These are phyloP conservation scores for Pythium volutum DNA, from an alignment of 352 stramenopile genomes.

Conservation along the genomic window DNA sequence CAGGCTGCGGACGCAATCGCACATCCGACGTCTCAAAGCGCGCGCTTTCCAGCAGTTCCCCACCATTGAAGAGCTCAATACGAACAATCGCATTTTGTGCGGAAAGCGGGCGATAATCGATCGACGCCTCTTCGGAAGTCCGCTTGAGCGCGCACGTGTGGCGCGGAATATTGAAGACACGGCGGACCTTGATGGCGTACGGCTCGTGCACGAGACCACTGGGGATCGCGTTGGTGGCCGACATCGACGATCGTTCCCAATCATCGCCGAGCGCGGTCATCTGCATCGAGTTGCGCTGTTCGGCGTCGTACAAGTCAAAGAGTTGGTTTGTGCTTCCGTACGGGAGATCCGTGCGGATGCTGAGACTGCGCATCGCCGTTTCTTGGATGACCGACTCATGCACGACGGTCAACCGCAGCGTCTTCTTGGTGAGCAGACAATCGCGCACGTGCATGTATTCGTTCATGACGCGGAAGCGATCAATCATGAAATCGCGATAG, in stretches of 20 bases:
- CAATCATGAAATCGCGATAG: slow-evolving; percentile 85
- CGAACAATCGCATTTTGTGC: slow-evolving; percentile 71
- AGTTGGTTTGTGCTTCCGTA: slow-evolving; percentile 51
- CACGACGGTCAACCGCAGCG: slow-evolving; percentile 79
- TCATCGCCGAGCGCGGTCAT: slow-evolving; percentile 76
- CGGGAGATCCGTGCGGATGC: slow-evolving; percentile 63
- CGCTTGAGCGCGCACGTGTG: slow-evolving; percentile 62
- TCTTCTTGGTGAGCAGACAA: slow-evolving; percentile 85
- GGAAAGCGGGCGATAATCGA: slow-evolving; percentile 45
- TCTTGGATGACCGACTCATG: slow-evolving; percentile 85
- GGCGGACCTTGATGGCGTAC: slow-evolving; percentile 68
- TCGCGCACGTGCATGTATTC: slow-evolving; percentile 88
- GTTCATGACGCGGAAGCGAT: slow-evolving; percentile 78
- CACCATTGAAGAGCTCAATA: slow-evolving; percentile 75
- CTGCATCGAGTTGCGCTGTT: slow-evolving; percentile 59
- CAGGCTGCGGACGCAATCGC: slow-evolving; percentile 57
- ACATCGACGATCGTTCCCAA: slow-evolving; percentile 45
- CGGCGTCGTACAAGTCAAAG: slow-evolving; percentile 47
- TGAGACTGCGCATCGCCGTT: slow-evolving; percentile 73
- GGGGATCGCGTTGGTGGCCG: slow-evolving; percentile 32
- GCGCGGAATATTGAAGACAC: slow-evolving; percentile 81
- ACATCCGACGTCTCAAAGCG: slow-evolving; percentile 70
- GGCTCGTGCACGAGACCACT: slow-evolving; percentile 62
- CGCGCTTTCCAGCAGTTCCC: slow-evolving; percentile 64
- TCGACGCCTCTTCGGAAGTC: slow-evolving; percentile 59